Conservation (phyloP, 345 rosid genomes). For the Corchorus capsularis region DNA sequence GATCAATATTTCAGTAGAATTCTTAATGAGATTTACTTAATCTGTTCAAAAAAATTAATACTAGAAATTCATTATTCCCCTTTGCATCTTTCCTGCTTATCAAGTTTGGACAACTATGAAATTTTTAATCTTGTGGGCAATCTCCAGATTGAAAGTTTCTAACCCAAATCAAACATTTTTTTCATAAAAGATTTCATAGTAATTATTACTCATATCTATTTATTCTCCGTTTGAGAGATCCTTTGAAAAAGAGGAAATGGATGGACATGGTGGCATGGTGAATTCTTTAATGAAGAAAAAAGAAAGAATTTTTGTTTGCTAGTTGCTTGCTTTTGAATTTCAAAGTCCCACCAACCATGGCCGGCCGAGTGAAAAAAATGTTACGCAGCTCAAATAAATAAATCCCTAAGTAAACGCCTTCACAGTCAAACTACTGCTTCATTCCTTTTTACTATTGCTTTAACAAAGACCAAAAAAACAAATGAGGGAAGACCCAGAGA, state of each 20-base stretch:
- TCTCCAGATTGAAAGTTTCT: too few relatives aligned
- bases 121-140: too few relatives aligned
- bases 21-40: too few relatives aligned
- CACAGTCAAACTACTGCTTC: not conserved
- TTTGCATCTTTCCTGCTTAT: too few relatives aligned
- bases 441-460: not conserved
- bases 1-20: too few relatives aligned
- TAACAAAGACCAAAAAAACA: not conserved
- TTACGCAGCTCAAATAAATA: not conserved
- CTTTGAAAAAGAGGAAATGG: not conserved
- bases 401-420: not conserved
- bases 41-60: too few relatives aligned
- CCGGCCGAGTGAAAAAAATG: not conserved
- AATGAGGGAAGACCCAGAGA: not conserved
- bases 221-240: not conserved
- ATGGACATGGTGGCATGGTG: not conserved
- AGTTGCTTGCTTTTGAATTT: not conserved
- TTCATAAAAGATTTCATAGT: too few relatives aligned
- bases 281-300: too few relatives aligned
- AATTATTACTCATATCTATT: not conserved
- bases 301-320: too few relatives aligned
- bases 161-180: too few relatives aligned
- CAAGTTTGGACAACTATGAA: too few relatives aligned
- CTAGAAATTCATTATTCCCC: too few relatives aligned
- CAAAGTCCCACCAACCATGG: not conserved